Conservation (phyloP, 495 filamentous ascomycete species). For the Hypoxylon subgilvum region DNA sequence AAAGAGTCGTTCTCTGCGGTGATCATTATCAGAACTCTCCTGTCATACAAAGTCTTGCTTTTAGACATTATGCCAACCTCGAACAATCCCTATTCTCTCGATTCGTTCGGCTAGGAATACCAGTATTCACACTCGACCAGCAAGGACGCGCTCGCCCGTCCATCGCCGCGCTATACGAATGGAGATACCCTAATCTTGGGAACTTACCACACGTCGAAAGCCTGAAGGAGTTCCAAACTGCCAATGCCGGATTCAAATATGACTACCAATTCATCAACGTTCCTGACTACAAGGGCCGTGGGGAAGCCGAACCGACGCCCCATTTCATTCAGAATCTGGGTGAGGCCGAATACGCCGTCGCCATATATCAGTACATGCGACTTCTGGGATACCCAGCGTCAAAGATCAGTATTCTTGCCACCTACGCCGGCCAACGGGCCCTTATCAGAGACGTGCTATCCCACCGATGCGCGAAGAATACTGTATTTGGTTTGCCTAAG, state of each 20-base stretch:
- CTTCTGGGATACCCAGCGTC: conserved; percentile 92
- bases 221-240: conserved; percentile 72
- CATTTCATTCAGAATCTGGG: conserved; percentile 98
- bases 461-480: conserved; percentile 82
- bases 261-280: conserved; percentile 99
- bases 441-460: conserved; percentile 86
- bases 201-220: conserved; percentile 77
- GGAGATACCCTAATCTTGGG: conserved; percentile 84
- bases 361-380: conserved; percentile 96
- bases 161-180: conserved; percentile 89
- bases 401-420: conserved; percentile 87
- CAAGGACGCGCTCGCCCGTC: conserved; percentile 87
- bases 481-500: conserved; percentile 88
- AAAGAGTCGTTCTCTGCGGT: conserved; percentile 89
- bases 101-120: conserved; percentile 86
- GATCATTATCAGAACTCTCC: conserved; percentile 98
- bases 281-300: conserved; percentile 86
- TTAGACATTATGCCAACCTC: conserved; percentile 92
- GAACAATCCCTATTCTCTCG: conserved; percentile 95
- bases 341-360: conserved; percentile 95
- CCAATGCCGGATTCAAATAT: conserved; percentile 90
- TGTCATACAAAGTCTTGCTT: conserved; percentile 94
- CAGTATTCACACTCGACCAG: conserved; percentile 85
- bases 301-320: conserved; percentile 88
- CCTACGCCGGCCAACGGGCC: conserved; percentile 93